Evolutionary conservation across 768 basidiomycete genomes (phyloP).

Genomic region (Agaricus subrufescens): DNA sequence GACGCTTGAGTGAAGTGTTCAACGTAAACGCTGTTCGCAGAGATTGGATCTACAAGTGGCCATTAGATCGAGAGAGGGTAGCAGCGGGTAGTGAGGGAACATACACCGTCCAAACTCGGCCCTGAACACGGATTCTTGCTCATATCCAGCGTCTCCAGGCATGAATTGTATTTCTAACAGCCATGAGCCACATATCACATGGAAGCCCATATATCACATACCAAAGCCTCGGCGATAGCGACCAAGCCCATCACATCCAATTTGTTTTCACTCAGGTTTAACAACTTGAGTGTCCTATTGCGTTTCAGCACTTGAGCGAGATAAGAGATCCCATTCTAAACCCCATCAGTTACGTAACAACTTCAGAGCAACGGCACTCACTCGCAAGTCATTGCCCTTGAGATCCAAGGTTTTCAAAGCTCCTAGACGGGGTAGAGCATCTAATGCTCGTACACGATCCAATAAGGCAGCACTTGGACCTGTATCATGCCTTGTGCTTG

Average conservation of each 20-base stretch:
- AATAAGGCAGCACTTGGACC: constrained; percentile 74
- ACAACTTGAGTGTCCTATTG: constrained; percentile 89
- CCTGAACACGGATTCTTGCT: constrained; percentile 93
- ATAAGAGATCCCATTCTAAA: constrained; percentile 72
- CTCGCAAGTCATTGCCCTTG: constrained; percentile 87
- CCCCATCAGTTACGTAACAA: constrained; percentile 2
- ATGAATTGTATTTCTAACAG: constrained; percentile 88
- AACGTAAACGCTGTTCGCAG: constrained; percentile 90
- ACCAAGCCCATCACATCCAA: constrained; percentile 80
- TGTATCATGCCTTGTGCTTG: constrained; percentile 24
- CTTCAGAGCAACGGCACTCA: constrained; percentile 33
- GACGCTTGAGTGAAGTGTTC: constrained; percentile 84
- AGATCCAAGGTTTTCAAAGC: constrained; percentile 86
- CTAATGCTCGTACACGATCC: constrained; percentile 87
- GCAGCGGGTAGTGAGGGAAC: constrained; percentile 20
- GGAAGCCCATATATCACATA: constrained; percentile 29
- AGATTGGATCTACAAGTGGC: constrained; percentile 59
- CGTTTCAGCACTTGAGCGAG: constrained; percentile 94
- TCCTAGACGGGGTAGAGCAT: constrained; percentile 81
- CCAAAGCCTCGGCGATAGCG: constrained; percentile 83
- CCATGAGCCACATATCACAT: not conserved
- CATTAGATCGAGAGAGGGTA: not conserved
- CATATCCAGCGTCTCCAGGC: constrained; percentile 90
- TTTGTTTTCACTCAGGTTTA: constrained; percentile 94
- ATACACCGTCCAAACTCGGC: constrained; percentile 84